Conservation (phyloP, 495 filamentous ascomycete species). For the Lepraria neglecta region DNA sequence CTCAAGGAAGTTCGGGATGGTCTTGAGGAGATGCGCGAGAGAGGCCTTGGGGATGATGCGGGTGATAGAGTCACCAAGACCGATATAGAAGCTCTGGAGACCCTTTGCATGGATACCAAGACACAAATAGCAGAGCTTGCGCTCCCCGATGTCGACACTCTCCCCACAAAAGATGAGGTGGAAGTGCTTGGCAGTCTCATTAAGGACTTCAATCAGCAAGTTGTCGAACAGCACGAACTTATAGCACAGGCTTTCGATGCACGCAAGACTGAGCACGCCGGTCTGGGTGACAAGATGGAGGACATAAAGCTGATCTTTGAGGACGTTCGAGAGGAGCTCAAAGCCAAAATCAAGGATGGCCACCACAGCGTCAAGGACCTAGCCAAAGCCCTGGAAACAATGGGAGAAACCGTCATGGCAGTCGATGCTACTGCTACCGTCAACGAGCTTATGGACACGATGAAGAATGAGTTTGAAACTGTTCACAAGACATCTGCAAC, state of each 20-base stretch:
- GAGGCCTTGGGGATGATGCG: slow-evolving; percentile 51
- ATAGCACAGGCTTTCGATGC: slow-evolving; percentile 77
- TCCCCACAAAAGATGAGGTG: slow-evolving; percentile 56
- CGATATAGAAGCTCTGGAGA: slow-evolving; percentile 70
- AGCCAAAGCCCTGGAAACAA: slow-evolving; percentile 54
- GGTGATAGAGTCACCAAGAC: slow-evolving; percentile 65
- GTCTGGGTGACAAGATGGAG: slow-evolving; percentile 51
- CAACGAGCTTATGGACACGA: slow-evolving; percentile 70
- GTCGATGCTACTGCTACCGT: slow-evolving; percentile 57
- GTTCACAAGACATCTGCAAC: slow-evolving; percentile 61
- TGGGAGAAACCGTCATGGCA: slow-evolving; percentile 55
- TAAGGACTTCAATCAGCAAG: slow-evolving; percentile 61
- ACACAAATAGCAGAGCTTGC: slow-evolving; percentile 63
- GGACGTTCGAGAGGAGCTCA: slow-evolving; percentile 60
- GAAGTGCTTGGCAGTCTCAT: slow-evolving; percentile 62
- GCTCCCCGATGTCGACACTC: slow-evolving; percentile 56
- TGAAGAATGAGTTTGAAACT: slow-evolving; percentile 77
- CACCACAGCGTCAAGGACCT: slow-evolving; percentile 48
- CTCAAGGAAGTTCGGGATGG: slow-evolving; percentile 66
- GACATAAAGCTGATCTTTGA: slow-evolving; percentile 51
- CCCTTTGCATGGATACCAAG: slow-evolving; percentile 74
- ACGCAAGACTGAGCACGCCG: slow-evolving; percentile 59
- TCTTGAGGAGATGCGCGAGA: slow-evolving; percentile 71
- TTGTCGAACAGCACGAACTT: slow-evolving; percentile 61
- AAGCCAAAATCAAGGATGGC: slow-evolving; percentile 54